phyloP scores from a whole-genome alignment of 495 filamentous ascomycete species.

The Cercophora scortea region DNA sequence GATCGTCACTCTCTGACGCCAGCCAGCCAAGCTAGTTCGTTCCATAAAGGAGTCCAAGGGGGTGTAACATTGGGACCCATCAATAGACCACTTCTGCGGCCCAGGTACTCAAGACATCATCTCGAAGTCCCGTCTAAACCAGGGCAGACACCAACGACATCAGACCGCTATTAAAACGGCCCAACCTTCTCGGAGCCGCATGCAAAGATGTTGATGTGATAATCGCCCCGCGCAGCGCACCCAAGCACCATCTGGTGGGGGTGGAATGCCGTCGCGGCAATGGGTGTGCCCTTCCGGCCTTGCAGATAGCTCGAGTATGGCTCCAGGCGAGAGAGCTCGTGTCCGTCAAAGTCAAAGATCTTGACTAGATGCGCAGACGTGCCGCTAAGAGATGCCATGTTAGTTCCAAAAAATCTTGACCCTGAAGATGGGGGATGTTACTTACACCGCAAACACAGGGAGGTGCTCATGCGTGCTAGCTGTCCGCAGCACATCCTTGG shows the following conservation, averaged over 20 bases:
- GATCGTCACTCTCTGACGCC: no score
- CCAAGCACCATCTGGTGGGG: slow-evolving; percentile 91
- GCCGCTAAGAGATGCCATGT: slow-evolving; percentile 51
- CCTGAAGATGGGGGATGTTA: slow-evolving; percentile 14
- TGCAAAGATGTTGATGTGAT: slow-evolving; percentile 65
- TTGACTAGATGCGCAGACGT: slow-evolving; percentile 83
- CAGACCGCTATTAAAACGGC: slow-evolving; percentile 1
- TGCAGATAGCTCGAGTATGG: slow-evolving; percentile 85
- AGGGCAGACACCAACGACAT: no score
- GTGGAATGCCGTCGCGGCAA: slow-evolving; percentile 88
- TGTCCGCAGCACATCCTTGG: slow-evolving; percentile 68
- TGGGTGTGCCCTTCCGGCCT: slow-evolving; percentile 61
- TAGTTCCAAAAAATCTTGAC: slow-evolving; percentile 11
- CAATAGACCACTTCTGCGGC: no score
- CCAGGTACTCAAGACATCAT: no score
- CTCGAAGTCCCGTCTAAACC: no score
- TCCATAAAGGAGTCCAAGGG: no score
- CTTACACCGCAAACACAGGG: slow-evolving; percentile 92
- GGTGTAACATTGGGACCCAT: no score
- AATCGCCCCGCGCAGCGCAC: slow-evolving; percentile 64
- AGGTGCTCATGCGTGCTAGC: slow-evolving; percentile 94
- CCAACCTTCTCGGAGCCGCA: slow-evolving; percentile 30
- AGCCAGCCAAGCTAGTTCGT: no score
- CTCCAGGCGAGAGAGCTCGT: slow-evolving; percentile 68
- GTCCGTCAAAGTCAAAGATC: slow-evolving; percentile 80